Percentiles rank a stretch among this genome's conserved stretches.
Evolutionary conservation across 192 early-diverging fungal genomes (phyloP).

Genomic region (Anaeromyces robustus): DNA sequence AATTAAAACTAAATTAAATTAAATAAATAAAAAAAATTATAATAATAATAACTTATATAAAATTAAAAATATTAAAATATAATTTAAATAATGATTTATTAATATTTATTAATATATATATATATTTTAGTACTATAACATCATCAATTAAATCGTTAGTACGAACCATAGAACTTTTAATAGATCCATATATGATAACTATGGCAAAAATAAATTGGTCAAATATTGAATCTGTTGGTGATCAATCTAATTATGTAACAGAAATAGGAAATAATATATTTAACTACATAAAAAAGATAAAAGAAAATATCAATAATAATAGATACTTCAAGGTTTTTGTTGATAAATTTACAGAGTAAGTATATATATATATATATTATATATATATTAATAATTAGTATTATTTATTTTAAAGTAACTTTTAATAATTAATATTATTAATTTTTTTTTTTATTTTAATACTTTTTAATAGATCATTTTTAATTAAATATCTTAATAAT

Average conservation of each 20-base stretch:
- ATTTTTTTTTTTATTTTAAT: background rate
- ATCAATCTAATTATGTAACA: slow-evolving; percentile 79
- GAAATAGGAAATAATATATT: slow-evolving; percentile 41
- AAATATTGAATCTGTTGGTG: slow-evolving; percentile 70
- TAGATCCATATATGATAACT: slow-evolving; percentile 48
- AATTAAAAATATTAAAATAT: background rate
- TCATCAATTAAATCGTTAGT: slow-evolving; percentile 52
- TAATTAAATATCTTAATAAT: slow-evolving; percentile 47
- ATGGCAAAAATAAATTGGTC: slow-evolving; percentile 74
- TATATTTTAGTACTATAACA: slow-evolving; percentile 30
- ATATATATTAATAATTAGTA: background rate
- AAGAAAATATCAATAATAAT: slow-evolving; percentile 43
- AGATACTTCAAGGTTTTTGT: slow-evolving; percentile 77
- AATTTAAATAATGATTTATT: no score
- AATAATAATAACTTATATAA: slow-evolving; percentile 2
- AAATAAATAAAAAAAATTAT: no score
- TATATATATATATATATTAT: background rate
- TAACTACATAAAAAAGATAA: slow-evolving; percentile 33
- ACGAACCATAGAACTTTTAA: slow-evolving; percentile 39
- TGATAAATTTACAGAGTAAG: slow-evolving; percentile 82
- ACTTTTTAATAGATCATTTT: slow-evolving; percentile 35
- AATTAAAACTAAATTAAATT: no score
- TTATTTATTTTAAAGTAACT: slow-evolving; percentile 3
- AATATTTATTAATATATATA: background rate
- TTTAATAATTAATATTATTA: background rate